Percentiles rank a stretch among this genome's conserved stretches.
These are phyloP conservation scores for Neonectria ditissima DNA, from an alignment of 2,329 filamentous ascomycete species.

Conservation along the genomic window DNA sequence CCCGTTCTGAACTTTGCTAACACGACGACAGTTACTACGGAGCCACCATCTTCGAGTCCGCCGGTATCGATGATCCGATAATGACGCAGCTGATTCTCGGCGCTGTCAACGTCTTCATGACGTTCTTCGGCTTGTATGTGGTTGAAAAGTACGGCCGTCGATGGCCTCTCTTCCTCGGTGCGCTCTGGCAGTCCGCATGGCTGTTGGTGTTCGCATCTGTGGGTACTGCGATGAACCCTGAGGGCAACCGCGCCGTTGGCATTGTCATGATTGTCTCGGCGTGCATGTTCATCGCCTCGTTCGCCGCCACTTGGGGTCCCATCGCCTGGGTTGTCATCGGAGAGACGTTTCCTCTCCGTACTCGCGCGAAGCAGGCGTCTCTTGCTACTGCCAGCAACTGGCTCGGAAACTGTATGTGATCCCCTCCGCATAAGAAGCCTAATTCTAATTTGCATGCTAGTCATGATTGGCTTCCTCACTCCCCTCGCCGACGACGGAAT, in stretches of 20 bases:
- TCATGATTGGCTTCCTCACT: slow-evolving; percentile 76
- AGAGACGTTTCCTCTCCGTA: slow-evolving; percentile 72
- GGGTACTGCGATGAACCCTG: slow-evolving; percentile 59
- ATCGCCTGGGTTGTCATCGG: slow-evolving; percentile 76
- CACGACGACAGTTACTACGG: slow-evolving; percentile 63
- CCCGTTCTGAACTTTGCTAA: neutral
- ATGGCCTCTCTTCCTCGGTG: slow-evolving; percentile 73
- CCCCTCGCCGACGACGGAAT: slow-evolving; percentile 73
- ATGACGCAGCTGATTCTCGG: slow-evolving; percentile 76
- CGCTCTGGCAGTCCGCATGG: slow-evolving; percentile 75
- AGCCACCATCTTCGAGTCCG: slow-evolving; percentile 74
- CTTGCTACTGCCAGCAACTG: slow-evolving; percentile 67
- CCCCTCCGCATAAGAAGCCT: rapidly evolving
- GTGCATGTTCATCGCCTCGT: slow-evolving; percentile 80
- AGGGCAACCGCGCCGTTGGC: slow-evolving; percentile 62
- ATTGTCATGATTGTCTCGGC: slow-evolving; percentile 78
- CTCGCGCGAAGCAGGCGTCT: slow-evolving; percentile 65
- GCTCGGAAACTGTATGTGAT: slow-evolving; percentile 66
- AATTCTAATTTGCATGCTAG: slow-evolving; percentile 42
- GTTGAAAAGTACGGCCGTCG: slow-evolving; percentile 78
- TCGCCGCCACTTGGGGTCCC: slow-evolving; percentile 77
- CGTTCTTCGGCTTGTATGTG: slow-evolving; percentile 75
- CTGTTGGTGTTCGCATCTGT: slow-evolving; percentile 73
- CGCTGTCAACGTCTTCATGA: slow-evolving; percentile 75
- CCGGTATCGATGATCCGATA: slow-evolving; percentile 74